Conservation (phyloP, 208 protist genomes). For the Trypanosoma scelopori region DNA sequence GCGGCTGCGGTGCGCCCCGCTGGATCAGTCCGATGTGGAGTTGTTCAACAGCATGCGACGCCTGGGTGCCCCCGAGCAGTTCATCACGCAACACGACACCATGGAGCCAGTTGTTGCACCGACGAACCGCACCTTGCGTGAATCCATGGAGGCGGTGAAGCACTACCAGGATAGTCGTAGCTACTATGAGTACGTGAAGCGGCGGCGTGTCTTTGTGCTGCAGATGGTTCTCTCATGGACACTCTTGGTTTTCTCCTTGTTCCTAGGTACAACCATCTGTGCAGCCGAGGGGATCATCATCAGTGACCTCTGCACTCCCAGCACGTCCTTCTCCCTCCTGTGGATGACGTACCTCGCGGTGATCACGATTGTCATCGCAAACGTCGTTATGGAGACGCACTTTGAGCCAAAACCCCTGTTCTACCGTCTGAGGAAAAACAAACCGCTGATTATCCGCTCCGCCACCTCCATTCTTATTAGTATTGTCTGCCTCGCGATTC, state of each 20-base stretch:
- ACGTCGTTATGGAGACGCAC: conserved; percentile 78
- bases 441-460: conserved; percentile 56
- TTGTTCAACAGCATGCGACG: conserved; percentile 49
- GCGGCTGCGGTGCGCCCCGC: conserved; percentile 39
- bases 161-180: conserved; percentile 53
- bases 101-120: conserved; percentile 43
- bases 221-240: conserved; percentile 65
- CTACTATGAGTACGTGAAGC: conserved; percentile 74
- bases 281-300: conserved; percentile 43
- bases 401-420: conserved; percentile 78
- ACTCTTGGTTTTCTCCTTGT: conserved; percentile 56
- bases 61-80: conserved; percentile 42
- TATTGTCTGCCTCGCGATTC: conserved; percentile 54
- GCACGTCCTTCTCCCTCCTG: conserved; percentile 47
- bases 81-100: conserved; percentile 43
- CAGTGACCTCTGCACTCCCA: conserved; percentile 29
- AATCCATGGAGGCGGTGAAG: conserved; percentile 54
- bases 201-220: conserved; percentile 61
- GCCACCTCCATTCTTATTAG: conserved; percentile 50
- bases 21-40: conserved; percentile 42
- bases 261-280: conserved; percentile 51
- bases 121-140: conserved; percentile 36
- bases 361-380: conserved; percentile 62
- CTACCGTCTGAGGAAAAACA: conserved; percentile 61
- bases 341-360: conserved; percentile 69